These are phyloP conservation scores for Trypanosomatidae sp. DNA, from an alignment of 208 protist species.

Conservation along the genomic window DNA sequence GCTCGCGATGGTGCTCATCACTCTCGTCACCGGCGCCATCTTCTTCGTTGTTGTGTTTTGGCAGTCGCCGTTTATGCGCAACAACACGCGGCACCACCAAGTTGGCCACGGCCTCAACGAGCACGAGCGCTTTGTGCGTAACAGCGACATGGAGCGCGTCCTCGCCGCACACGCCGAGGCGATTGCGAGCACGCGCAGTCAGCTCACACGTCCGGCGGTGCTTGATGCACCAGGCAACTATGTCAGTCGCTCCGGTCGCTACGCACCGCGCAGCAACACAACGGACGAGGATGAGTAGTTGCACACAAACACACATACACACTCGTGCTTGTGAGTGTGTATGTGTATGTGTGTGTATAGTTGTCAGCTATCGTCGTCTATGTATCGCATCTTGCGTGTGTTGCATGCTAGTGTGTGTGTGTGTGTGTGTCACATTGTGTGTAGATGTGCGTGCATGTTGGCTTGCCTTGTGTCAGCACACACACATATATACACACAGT, in stretches of 20 bases:
- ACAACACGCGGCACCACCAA: conserved; percentile 39
- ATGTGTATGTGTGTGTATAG: no score
- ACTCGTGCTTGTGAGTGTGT: no score
- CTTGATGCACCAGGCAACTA: conserved; percentile 41
- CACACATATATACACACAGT: no score
- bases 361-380: no score
- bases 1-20: conserved; percentile 9
- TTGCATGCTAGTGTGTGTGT: no score
- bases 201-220: conserved; percentile 33
- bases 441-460: no score
- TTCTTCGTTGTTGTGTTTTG: conserved; percentile 12
- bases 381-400: no score
- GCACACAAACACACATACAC: no score
- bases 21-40: conserved; percentile 1
- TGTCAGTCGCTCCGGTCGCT: conserved; percentile 34
- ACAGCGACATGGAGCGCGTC: conserved; percentile 57
- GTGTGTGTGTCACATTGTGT: no score
- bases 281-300: no score
- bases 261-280: no score
- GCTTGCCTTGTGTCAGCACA: no score
- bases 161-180: conserved; percentile 50
- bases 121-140: conserved; percentile 68
- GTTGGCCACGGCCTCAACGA: conserved; percentile 39
- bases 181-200: conserved; percentile 42
- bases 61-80: conserved; percentile 30